These are phyloP conservation scores for Sextonia rubra DNA, from an alignment of 164 flowering plant genomes.

Conservation along the genomic window DNA sequence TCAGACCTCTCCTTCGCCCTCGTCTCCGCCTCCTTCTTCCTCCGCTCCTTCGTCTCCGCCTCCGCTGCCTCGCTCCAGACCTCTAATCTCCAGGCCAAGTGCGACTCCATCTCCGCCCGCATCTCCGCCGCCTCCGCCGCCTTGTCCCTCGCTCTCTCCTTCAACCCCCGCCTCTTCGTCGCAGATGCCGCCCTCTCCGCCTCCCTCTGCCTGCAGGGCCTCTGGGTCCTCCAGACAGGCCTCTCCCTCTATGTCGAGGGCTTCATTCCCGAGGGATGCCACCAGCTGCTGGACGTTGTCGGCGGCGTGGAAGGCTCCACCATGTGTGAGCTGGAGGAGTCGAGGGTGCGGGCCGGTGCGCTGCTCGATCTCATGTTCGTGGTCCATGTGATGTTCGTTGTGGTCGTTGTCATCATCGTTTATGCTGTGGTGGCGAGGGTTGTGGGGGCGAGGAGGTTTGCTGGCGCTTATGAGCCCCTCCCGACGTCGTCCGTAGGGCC, in stretches of 20 bases:
- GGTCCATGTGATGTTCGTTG: constrained; percentile 62
- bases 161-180: constrained; percentile 46
- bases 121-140: constrained; percentile 49
- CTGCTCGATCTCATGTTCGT: constrained; percentile 61
- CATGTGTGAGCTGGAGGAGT: constrained; percentile 82
- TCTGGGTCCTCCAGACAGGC: constrained; percentile 84
- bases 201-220: constrained; percentile 61
- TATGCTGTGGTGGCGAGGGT: constrained; percentile 49
- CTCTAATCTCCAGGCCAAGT: constrained; percentile 69
- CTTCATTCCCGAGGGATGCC: constrained; percentile 92
- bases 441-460: constrained; percentile 48
- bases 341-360: constrained; percentile 71
- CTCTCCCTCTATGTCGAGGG: constrained; percentile 80
- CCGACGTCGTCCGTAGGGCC: constrained; percentile 28
- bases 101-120: constrained; percentile 49
- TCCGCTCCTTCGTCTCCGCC: constrained; percentile 48
- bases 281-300: constrained; percentile 71
- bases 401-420: constrained; percentile 42
- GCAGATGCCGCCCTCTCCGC: constrained; percentile 63
- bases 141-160: constrained; percentile 51
- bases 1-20: constrained; percentile 63
- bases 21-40: constrained; percentile 57
- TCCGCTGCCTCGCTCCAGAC: constrained; percentile 51
- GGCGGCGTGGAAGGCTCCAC: constrained; percentile 89
- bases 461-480: constrained; percentile 76